Evolutionary conservation across 129 eudicot genomes (phyloP).

Genomic region (Flaveria robusta): DNA sequence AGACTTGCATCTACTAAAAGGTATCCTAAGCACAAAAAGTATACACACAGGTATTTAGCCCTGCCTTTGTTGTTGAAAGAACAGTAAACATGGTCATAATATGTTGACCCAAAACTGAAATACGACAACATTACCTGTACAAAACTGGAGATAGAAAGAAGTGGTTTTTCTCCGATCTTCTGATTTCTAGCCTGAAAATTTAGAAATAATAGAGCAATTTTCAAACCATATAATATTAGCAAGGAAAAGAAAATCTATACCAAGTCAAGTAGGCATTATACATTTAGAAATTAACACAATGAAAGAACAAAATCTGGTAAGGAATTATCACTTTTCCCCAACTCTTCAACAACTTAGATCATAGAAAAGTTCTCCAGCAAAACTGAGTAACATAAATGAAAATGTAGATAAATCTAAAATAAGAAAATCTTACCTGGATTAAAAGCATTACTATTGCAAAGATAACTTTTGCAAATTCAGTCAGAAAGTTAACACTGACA

Average conservation of each 20-base stretch:
- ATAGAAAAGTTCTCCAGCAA: not conserved
- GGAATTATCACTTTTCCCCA: not conserved
- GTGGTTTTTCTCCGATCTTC: conserved; percentile 93
- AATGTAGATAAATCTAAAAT: not conserved
- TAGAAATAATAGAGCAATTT: conserved; percentile 5
- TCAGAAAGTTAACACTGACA: conserved; percentile 93
- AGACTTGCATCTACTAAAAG: conserved; percentile 5
- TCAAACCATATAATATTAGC: conserved; percentile 8
- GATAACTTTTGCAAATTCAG: conserved; percentile 82
- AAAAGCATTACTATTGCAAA: conserved; percentile 95
- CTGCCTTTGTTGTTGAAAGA: conserved; percentile 9
- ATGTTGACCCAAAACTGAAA: conserved; percentile 15
- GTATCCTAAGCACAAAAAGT: conserved; percentile 22
- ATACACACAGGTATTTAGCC: not conserved
- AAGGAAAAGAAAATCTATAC: conserved; percentile 11
- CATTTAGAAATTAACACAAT: not conserved
- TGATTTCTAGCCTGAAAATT: conserved; percentile 81
- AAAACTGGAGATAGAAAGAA: conserved; percentile 80
- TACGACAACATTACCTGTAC: conserved; percentile 58
- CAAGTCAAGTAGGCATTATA: conserved; percentile 2
- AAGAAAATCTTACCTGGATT: conserved; percentile 62
- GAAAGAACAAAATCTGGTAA: conserved; percentile 4
- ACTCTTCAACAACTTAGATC: conserved; percentile 1
- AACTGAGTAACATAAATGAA: conserved; percentile 1
- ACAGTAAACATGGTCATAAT: conserved; percentile 19